These are phyloP conservation scores for Penicillium aurantiogriseum DNA, from an alignment of 2,329 filamentous ascomycete genomes.

Conservation along the genomic window DNA sequence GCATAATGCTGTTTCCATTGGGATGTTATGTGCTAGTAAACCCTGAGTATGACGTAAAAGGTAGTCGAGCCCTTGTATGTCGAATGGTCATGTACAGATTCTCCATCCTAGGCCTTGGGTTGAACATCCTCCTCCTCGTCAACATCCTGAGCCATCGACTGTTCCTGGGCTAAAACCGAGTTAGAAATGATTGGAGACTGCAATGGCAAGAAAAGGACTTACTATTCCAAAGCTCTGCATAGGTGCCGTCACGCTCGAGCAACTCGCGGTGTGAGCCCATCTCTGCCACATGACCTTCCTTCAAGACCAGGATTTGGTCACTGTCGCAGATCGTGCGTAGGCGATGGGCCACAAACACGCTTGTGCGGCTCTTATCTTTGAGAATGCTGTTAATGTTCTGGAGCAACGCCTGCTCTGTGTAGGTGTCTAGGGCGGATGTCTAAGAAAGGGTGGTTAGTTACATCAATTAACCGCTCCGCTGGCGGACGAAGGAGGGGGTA, in stretches of 20 bases:
- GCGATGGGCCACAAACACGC: conserved; percentile 91
- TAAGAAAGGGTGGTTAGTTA: conserved; percentile 23
- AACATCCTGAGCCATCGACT: conserved; percentile 44
- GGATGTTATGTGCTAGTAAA: neutral
- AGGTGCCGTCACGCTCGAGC: conserved; percentile 69
- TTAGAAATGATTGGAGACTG: neutral
- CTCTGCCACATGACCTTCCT: conserved; percentile 81
- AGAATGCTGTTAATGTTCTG: conserved; percentile 91
- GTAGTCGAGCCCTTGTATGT: conserved; percentile 28
- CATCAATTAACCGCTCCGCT: neutral
- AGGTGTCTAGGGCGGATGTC: conserved; percentile 86
- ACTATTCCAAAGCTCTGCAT: conserved; percentile 89
- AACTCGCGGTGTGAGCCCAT: conserved; percentile 82
- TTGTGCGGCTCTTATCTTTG: conserved; percentile 82
- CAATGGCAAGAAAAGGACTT: conserved; percentile 41
- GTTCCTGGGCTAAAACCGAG: conserved; percentile 58
- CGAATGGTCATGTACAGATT: neutral
- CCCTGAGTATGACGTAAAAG: neutral
- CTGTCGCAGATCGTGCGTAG: conserved; percentile 91
- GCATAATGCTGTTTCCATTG: too few relatives aligned
- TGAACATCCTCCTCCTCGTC: conserved; percentile 13
- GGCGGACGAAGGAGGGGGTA: neutral
- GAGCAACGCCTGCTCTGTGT: conserved; percentile 88
- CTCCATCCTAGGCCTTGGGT: neutral
- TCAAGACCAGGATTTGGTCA: conserved; percentile 87